Evolutionary conservation across 176 grass and related monocot species (phyloP), one percentile per base, ranked within the genome.

Genomic region (Cenchrus purpureus): DNA sequence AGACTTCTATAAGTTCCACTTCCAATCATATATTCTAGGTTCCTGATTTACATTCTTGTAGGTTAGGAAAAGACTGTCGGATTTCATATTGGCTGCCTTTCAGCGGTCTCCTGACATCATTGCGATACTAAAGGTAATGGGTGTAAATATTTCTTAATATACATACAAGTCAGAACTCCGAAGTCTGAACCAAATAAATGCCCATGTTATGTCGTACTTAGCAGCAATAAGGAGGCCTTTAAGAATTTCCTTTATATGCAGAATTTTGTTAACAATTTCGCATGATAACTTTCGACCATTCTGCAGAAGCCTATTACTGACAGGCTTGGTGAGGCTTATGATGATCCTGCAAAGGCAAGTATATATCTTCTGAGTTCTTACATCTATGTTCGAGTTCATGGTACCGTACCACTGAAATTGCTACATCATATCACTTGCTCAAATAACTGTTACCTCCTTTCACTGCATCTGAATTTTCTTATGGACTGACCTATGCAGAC

Each of bases 221-320:
- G 25, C 34, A 16, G 11, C 9, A 53, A 56, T 11, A 50, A 76
- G 2, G 5, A 34, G 22, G 64, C 31, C 3, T 85, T 58, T 73
- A 34, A 63, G 28, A 7, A 0, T 31, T 59, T 66, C 25, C 42
- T 15, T 68, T 68, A 8, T 76, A 25, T 68, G 58, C 49, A 49
- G 29, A 12, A 29, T 68, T 86, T 79, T 67, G 9, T n/a, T 17
- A 82, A 84, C 4, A 51, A 11, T 20, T 25, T 78, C 74, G 69
- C n/a, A 74, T 85, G 28, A 65, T 80, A 66, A 81, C 34, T 82
- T 77, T 7, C 12, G 60, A 92, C 74, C 49, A 79, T 74, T 76
- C 8, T 92, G 74, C 91, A 99, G 97, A 99, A 99, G 25, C 97
- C 97, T 88, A 99, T 99, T 83, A 89, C 81, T 40, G 90, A 99